Evolutionary conservation across 345 rosid genomes (phyloP).

Genomic region (Aquilaria sinensis): DNA sequence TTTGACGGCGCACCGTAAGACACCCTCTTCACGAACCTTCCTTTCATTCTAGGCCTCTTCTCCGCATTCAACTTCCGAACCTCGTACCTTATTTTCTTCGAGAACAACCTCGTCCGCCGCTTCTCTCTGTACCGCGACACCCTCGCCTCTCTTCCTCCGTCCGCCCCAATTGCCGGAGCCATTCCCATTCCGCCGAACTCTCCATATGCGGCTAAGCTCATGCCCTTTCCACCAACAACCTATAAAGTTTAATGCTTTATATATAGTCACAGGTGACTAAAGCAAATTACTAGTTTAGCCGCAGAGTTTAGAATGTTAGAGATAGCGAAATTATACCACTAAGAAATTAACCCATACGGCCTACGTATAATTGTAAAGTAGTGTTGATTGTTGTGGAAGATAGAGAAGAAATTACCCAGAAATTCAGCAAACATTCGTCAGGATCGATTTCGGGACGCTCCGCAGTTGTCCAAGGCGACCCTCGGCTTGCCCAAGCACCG

Average conservation of each 20-base stretch:
- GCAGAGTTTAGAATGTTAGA: no score
- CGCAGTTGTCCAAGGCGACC: conserved; percentile 76
- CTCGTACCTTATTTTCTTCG: conserved; percentile 94
- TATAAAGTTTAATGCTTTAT: conserved; percentile 2
- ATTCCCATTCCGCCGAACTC: conserved; percentile 11
- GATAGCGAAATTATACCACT: no score
- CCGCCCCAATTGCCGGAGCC: conserved; percentile 22
- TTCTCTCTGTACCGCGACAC: conserved; percentile 89
- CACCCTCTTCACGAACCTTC: conserved; percentile 87
- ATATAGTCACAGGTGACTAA: no score
- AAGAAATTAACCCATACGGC: no score
- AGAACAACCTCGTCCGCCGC: conserved; percentile 78
- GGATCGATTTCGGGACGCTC: conserved; percentile 51
- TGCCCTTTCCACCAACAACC: conserved; percentile 27
- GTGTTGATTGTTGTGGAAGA: no score
- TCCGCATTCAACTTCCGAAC: conserved; percentile 91
- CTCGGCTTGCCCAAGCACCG: conserved; percentile 60
- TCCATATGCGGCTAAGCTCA: conserved; percentile 9
- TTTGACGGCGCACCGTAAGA: conserved; percentile 23
- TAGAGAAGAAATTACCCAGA: conserved; percentile 23
- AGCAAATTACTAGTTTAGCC: no score
- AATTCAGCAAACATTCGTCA: conserved; percentile 39
- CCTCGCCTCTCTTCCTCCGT: conserved; percentile 76
- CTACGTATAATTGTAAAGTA: no score
- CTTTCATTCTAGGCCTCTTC: conserved; percentile 97